Evolutionary conservation across 2,329 filamentous ascomycete species (phyloP), one percentile per base, ranked within the genome.

Genomic region (Aspergillus hiratsukae): DNA sequence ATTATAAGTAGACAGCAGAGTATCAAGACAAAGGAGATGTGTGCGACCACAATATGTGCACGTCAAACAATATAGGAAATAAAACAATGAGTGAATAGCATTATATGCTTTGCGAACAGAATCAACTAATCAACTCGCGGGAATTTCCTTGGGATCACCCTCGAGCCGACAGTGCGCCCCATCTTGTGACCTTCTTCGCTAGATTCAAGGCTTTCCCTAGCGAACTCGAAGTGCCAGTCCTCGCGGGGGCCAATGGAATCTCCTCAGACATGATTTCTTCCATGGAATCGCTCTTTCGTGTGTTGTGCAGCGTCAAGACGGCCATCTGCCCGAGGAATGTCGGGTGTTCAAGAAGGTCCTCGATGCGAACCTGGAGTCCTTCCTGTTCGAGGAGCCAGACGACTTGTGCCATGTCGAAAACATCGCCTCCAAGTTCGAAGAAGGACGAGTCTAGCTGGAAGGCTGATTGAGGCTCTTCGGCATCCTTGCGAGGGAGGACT

Each of bases 261-360:
- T 66, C 62, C 35, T 64, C 62, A 2, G 52, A 55, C 6, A 53
- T 28, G 19, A 61, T 56, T 19, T 64, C 58, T n/a, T 64, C 58
- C 51, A 64, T 66, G n/a, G 43, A 46, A 25, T 46, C 43, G 43
- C 23, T 23, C 43, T 27, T 46, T 11, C 19, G 43, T 21, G 62
- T 50, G 28, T 67, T 69, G 49, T 68, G 62, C 55, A 67, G 49
- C 1, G 67, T 66, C 51, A 75, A 55, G 31, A 73, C 70, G 10
- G 69, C 72, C 68, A 76, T 71, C 54, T 76, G 73, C 1, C 72
- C 73, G 9, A 76, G 61, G 68, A 77, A 74, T 2, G 73, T 75
- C 0, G 75, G 71, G 14, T 74, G 70, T 28, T 72, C 70, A 11
- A 76, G 71, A 14, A 77, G 64, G 53, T 76, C 73, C 48, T 77